Conservation (phyloP, 768 basidiomycete genomes). For the Pleurotus eryngii region DNA sequence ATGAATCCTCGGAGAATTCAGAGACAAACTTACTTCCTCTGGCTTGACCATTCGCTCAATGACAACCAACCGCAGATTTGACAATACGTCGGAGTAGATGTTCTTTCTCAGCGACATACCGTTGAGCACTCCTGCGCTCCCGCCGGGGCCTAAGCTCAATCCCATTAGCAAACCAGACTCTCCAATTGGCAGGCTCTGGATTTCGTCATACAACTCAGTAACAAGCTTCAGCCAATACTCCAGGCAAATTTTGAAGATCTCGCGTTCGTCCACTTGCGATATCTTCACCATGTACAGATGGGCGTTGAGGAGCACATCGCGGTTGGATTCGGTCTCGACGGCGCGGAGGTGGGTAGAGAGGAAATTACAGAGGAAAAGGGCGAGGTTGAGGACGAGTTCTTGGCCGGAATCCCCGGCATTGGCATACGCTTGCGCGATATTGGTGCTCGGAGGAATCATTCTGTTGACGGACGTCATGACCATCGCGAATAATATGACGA, state of each 20-base stretch:
- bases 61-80: constrained; percentile 90
- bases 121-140: constrained; percentile 62
- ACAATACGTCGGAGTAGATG: constrained; percentile 92
- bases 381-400: constrained; percentile 94
- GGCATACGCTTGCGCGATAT: constrained; percentile 89
- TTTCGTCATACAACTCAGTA: constrained; percentile 94
- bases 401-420: constrained; percentile 90
- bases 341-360: constrained; percentile 88
- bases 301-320: constrained; percentile 91
- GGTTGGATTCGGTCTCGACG: constrained; percentile 89
- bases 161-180: constrained; percentile 87
- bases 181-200: constrained; percentile 86
- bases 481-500: constrained; percentile 95
- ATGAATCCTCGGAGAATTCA: too few species aligned
- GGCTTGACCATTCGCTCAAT: constrained; percentile 99
- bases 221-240: constrained; percentile 98
- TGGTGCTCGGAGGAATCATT: constrained; percentile 94
- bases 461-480: constrained; percentile 97
- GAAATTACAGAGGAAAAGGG: constrained; percentile 97
- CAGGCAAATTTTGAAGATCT: constrained; percentile 98
- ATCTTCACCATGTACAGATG: constrained; percentile 99
- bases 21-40: constrained; percentile 70
- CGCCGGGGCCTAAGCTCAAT: constrained; percentile 69
- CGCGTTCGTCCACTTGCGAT: constrained; percentile 95
- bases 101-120: constrained; percentile 86